Base-by-base conservation (phyloP, 2,329 filamentous ascomycete species). In the Fusarium compactum region DNA sequence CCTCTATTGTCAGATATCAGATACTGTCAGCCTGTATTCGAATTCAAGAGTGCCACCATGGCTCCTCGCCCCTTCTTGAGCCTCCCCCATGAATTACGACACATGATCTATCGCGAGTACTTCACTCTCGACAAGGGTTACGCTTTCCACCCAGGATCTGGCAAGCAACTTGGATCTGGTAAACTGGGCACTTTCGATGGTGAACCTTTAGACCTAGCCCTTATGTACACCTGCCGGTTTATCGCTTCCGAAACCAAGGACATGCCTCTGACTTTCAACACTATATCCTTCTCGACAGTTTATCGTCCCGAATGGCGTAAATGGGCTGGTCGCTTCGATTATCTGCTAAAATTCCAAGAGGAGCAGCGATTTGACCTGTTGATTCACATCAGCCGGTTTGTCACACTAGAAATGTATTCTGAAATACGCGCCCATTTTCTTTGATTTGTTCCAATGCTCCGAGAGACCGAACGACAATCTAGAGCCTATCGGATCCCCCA, bases 271-370 rank as follows among this genome's bases (percentile, higher is more conserved):
- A 6, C 9, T 12, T 22, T 3, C 5, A 62, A 62, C 1, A 29
- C 5, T 0, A 6, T 59, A 3, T 25, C 24, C 4, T 38, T 62
- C 6, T 45, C 45, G 0, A 62, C 59, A 5, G 8, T 62, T 2
- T 51, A 51, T 2, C n/a, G n/a, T 20, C 24, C 59, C 1, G 20
- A 59, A 3, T 62, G 20, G 0, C 7, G 53, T 16, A 2, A 12
- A 3, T 30, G 16, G 54, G 59, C 45, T 9, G 56, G 48, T 18
- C 47, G 60, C 16, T 44, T 63, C 24, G 56, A 63, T 6, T 55
- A 27, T 16, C 9, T 61, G 4, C 47, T 41, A 0, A 2, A 8
- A 3, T 11, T 18, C 0, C 48, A 55, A 8, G 5, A 25, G 1
- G 4, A 3, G 2, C 8, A 48, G 10, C 32, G 46, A 1, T 20